Conservation (phyloP, 148 eudicot genomes). For the Chenopodium berlandieri region DNA sequence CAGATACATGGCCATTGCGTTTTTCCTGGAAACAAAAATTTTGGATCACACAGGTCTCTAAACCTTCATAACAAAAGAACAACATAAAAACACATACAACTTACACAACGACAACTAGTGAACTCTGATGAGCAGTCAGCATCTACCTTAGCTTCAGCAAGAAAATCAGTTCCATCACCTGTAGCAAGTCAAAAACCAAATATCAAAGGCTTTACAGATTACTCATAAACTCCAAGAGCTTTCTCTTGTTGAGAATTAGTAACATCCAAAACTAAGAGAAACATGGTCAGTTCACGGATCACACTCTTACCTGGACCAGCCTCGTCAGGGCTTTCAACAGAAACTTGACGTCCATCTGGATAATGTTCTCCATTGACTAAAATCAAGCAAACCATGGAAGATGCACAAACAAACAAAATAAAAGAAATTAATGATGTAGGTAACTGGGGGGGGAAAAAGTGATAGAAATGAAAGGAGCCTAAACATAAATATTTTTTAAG, state of each 20-base stretch:
- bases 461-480: not conserved
- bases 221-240: not conserved
- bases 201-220: not conserved
- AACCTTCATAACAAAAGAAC: slow-evolving; percentile 21
- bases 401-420: not conserved
- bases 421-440: not conserved
- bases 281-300: slow-evolving; percentile 16
- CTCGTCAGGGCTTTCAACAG: slow-evolving; percentile 26
- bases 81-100: slow-evolving; percentile 64
- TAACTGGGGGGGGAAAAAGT: not conserved
- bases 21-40: slow-evolving; percentile 47
- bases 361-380: slow-evolving; percentile 57
- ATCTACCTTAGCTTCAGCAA: slow-evolving; percentile 30
- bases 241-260: not conserved
- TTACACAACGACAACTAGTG: slow-evolving; percentile 63
- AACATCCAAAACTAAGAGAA: not conserved
- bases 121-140: slow-evolving; percentile 30
- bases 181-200: slow-evolving; percentile 23
- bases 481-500: not conserved
- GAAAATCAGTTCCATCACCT: slow-evolving; percentile 44
- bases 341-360: slow-evolving; percentile 34
- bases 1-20: slow-evolving; percentile 54
- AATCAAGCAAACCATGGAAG: slow-evolving; percentile 18
- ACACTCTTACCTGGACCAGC: slow-evolving; percentile 34
- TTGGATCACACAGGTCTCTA: slow-evolving; percentile 35